Conservation (phyloP, 805 yeast species). For the Maudiozyma bulderi region DNA sequence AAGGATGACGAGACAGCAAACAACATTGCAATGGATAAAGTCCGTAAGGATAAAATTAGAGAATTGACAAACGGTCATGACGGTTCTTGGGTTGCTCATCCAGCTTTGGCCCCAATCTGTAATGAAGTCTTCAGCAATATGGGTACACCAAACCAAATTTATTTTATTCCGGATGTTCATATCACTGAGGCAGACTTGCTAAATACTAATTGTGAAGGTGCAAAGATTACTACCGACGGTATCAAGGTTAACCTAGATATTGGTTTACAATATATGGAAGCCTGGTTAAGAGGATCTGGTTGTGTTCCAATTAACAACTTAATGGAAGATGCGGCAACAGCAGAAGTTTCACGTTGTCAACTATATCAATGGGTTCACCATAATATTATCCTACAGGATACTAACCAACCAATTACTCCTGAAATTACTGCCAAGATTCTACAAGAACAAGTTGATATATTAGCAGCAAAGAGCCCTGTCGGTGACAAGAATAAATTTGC, state of each 20-base stretch:
- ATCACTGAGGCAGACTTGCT: slow-evolving; percentile 41
- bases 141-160: slow-evolving; percentile 77
- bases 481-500: slow-evolving; percentile 48
- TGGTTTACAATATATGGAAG: slow-evolving; percentile 75
- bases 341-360: slow-evolving; percentile 77
- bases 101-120: slow-evolving; percentile 68
- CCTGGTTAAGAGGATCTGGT: slow-evolving; percentile 77
- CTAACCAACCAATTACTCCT: slow-evolving; percentile 49
- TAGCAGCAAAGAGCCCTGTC: slow-evolving; percentile 35
- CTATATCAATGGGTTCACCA: slow-evolving; percentile 79
- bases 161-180: slow-evolving; percentile 34
- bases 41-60: slow-evolving; percentile 63
- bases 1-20: slow-evolving; percentile 58
- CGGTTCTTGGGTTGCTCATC: slow-evolving; percentile 90
- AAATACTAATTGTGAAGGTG: slow-evolving; percentile 55
- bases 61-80: slow-evolving; percentile 76
- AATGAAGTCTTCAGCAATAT: slow-evolving; percentile 63
- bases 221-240: slow-evolving; percentile 59
- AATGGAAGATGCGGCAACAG: slow-evolving; percentile 89
- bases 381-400: slow-evolving; percentile 48
- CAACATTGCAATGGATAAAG: slow-evolving; percentile 60
- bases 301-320: slow-evolving; percentile 78
- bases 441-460: slow-evolving; percentile 51
- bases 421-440: slow-evolving; percentile 49
- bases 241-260: slow-evolving; percentile 63